Evolutionary conservation across 1,139 yeast species (phyloP).

Genomic region (Candida freyschussii): DNA sequence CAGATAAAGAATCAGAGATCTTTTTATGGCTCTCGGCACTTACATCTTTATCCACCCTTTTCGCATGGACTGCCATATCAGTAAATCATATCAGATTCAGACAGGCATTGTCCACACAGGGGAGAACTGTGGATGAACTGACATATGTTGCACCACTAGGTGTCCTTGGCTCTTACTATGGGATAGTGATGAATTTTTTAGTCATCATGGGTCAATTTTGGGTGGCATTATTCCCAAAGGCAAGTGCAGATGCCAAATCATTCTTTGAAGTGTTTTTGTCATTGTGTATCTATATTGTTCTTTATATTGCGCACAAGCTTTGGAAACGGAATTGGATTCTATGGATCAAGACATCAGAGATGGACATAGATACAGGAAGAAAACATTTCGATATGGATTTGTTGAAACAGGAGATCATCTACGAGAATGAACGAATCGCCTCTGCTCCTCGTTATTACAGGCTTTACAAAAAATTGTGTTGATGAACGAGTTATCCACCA

Average conservation of each 20-base stretch:
- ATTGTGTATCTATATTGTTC: conserved; percentile 53
- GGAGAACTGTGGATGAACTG: conserved; percentile 47
- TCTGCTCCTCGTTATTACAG: conserved; percentile 50
- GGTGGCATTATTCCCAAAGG: conserved; percentile 65
- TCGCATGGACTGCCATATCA: conserved; percentile 65
- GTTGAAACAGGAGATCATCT: conserved; percentile 59
- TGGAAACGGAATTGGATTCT: conserved; percentile 51
- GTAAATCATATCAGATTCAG: conserved; percentile 59
- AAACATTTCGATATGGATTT: conserved; percentile 60
- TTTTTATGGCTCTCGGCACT: conserved; percentile 65
- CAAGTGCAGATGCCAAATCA: conserved; percentile 45
- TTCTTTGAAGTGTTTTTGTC: conserved; percentile 64
- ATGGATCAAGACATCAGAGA: conserved; percentile 44
- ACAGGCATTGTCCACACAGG: conserved; percentile 48
- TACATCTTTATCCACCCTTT: conserved; percentile 60
- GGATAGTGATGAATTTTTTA: conserved; percentile 41
- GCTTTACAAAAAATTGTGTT: conserved; percentile 32
- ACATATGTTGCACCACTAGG: conserved; percentile 53
- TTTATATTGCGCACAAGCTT: conserved; percentile 52
- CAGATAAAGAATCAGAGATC: conserved; percentile 48
- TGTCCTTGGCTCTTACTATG: conserved; percentile 50
- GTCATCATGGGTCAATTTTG: conserved; percentile 60
- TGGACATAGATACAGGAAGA: conserved; percentile 70
- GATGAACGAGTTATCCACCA: no score
- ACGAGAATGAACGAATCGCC: conserved; percentile 49